Percentiles rank a stretch among this genome's conserved stretches.
These are phyloP conservation scores for Garcia nutans DNA, from an alignment of 345 rosid species.

Conservation along the genomic window DNA sequence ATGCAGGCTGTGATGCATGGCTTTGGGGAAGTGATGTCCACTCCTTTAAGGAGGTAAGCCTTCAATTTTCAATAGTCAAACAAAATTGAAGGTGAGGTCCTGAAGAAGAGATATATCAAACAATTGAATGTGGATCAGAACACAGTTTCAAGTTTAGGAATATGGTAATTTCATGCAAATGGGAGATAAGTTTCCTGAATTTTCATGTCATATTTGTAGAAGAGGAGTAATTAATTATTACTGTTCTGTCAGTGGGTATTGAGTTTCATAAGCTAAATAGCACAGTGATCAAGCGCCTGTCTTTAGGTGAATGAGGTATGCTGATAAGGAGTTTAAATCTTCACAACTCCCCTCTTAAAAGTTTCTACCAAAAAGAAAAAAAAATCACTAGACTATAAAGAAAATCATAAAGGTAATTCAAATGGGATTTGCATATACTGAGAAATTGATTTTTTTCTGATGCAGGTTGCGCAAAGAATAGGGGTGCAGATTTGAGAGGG, in stretches of 20 bases:
- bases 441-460: background rate
- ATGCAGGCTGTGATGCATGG: conserved; percentile 99
- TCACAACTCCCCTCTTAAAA: background rate
- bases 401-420: background rate
- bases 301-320: too few relatives aligned
- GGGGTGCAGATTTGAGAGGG: conserved; percentile 58
- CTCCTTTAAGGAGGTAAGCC: conserved; percentile 77
- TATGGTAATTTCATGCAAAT: background rate
- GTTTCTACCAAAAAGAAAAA: too few relatives aligned
- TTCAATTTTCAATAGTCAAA: background rate
- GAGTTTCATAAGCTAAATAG: too few relatives aligned
- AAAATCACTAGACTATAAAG: background rate
- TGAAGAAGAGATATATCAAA: background rate
- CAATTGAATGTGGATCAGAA: background rate
- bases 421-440: background rate
- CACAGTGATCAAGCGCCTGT: too few relatives aligned
- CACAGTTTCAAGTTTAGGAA: background rate
- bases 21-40: conserved; percentile 95
- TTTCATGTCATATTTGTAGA: too few relatives aligned
- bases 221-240: background rate
- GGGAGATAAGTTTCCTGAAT: background rate
- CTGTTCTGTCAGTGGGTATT: too few relatives aligned
- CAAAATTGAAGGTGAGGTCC: background rate
- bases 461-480: conserved; percentile 77
- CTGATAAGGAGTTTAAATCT: too few relatives aligned